Conservation (phyloP, 371 early-diverging fungal species). For the Smittium mucronatum region DNA sequence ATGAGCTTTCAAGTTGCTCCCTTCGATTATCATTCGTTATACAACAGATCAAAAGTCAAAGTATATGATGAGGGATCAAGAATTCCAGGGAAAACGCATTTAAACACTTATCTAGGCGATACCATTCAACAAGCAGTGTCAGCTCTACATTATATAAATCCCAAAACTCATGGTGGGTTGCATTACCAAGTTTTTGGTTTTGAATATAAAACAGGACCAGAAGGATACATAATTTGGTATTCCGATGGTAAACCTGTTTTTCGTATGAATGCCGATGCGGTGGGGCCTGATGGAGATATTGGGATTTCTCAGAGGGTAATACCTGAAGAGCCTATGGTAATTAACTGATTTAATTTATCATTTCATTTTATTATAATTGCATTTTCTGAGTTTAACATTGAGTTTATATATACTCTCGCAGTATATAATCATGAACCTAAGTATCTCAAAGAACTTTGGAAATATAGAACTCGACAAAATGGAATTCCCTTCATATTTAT, state of each 20-base stretch:
- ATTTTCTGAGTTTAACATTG: no score
- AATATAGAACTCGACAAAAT: slow-evolving; percentile 26
- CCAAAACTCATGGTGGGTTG: slow-evolving; percentile 20
- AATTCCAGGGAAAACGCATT: slow-evolving; percentile 20
- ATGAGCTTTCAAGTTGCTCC: slow-evolving; percentile 39
- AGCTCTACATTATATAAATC: slow-evolving; percentile 28
- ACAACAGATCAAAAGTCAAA: slow-evolving; percentile 19
- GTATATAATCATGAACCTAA: slow-evolving; percentile 37
- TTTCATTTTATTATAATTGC: slow-evolving; percentile 7
- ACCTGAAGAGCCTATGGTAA: slow-evolving; percentile 38
- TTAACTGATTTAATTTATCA: slow-evolving; percentile 3
- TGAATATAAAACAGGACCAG: slow-evolving; percentile 35
- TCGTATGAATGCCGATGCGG: slow-evolving; percentile 31
- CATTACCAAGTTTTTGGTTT: slow-evolving; percentile 33
- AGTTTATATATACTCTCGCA: no score
- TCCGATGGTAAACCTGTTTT: slow-evolving; percentile 33
- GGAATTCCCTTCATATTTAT: slow-evolving; percentile 33
- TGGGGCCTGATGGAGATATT: slow-evolving; percentile 31
- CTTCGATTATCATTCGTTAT: slow-evolving; percentile 33
- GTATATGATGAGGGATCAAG: slow-evolving; percentile 13
- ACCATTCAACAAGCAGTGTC: slow-evolving; percentile 34
- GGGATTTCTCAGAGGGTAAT: slow-evolving; percentile 33
- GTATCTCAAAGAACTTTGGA: slow-evolving; percentile 34
- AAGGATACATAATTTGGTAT: slow-evolving; percentile 35
- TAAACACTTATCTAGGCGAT: slow-evolving; percentile 34